A percentile compares a stretch with the other conserved stretches of the same genome.
Evolutionary conservation across 1,284 basidiomycete species (phyloP).

Genomic region (Calocybe gambosa): DNA sequence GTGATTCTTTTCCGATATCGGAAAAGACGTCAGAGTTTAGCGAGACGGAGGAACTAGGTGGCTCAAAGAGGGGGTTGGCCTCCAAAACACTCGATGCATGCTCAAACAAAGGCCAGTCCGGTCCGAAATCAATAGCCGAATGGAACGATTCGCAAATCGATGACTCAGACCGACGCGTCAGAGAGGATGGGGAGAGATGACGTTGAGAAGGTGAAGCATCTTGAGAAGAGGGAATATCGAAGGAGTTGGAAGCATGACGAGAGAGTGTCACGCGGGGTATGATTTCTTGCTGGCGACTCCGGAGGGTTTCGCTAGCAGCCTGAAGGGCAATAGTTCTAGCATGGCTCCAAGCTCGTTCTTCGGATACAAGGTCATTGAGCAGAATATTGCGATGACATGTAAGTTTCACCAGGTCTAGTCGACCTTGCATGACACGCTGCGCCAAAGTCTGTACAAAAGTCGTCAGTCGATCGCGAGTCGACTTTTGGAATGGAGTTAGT

Average conservation of each 20-base stretch:
- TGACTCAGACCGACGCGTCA: constrained; percentile 34
- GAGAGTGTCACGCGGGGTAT: constrained; percentile 41
- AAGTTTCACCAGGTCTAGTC: constrained; percentile 72
- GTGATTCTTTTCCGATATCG: constrained; percentile 6
- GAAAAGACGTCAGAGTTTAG: constrained; percentile 22
- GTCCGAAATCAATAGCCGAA: constrained; percentile 54
- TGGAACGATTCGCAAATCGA: constrained; percentile 58
- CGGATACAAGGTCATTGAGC: constrained; percentile 65
- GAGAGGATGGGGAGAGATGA: constrained; percentile 10
- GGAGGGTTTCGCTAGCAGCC: constrained; percentile 64
- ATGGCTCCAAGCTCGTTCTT: constrained; percentile 61
- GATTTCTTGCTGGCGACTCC: constrained; percentile 30
- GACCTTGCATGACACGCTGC: constrained; percentile 57
- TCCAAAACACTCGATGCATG: constrained; percentile 27
- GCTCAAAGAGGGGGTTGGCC: constrained; percentile 31
- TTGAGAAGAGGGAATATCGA: constrained; percentile 15
- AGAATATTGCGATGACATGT: constrained; percentile 74
- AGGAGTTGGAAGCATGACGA: constrained; percentile 26
- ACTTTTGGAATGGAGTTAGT: constrained; percentile 80
- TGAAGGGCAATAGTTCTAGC: constrained; percentile 68
- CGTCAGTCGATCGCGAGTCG: constrained; percentile 74
- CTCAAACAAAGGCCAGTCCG: constrained; percentile 41
- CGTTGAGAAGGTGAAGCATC: constrained; percentile 13
- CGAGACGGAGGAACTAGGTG: constrained; percentile 32
- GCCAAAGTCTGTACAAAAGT: constrained; percentile 59